Evolutionary conservation across 352 stramenopile species (phyloP), one percentile per base, ranked within the genome.

Genomic region (Globisporangium splendens): DNA sequence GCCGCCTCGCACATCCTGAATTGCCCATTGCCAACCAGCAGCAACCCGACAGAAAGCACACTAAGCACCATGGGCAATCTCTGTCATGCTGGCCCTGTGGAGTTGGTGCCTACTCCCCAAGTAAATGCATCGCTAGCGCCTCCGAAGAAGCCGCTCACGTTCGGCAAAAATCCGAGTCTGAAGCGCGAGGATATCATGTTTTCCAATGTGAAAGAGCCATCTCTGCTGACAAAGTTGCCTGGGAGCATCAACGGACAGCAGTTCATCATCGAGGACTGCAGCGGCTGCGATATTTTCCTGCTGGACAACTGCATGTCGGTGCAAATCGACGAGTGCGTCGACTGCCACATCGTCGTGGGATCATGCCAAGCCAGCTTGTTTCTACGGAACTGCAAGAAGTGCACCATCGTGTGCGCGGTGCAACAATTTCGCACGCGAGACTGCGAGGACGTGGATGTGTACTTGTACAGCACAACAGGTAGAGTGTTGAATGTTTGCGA

Each of bases 391-490:
- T 89, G 77, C 68, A 77, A 70, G 46, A 54, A 70, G 52, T 87
- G 75, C 67, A 87, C 76, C 3, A 14, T 91, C 61, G 61, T 93
- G 5, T 86, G 73, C 48, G 74, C 78, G 10, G 80, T 73, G 48
- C 75, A 90, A 65, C 83, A 93, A 69, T 90, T 93, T 64, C 79
- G 80, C 49, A 70, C 80, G 1, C 73, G 83, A 35, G 83, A 90
- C 62, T 93, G 81, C 56, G 62, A 72, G 8, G 64, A 82, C 33
- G 66, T 86, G 24, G 73, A 85, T 33, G 72, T 91, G 10, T 85
- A 72, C 53, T 66, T 93, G 33, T 90, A 90, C 66, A 77, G 73
- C 58, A 52, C 70, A 5, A 91, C 83, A 18, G 69, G 77, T 86
- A 48, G n/a, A n/a, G n/a, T n/a, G n/a, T n/a, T n/a, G n/a, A n/a